A percentile compares a stretch with the other conserved stretches of the same genome.
Conservation (phyloP, 225 moss, liverwort and hornwort genomes). For the Pleurozium schreberi region DNA sequence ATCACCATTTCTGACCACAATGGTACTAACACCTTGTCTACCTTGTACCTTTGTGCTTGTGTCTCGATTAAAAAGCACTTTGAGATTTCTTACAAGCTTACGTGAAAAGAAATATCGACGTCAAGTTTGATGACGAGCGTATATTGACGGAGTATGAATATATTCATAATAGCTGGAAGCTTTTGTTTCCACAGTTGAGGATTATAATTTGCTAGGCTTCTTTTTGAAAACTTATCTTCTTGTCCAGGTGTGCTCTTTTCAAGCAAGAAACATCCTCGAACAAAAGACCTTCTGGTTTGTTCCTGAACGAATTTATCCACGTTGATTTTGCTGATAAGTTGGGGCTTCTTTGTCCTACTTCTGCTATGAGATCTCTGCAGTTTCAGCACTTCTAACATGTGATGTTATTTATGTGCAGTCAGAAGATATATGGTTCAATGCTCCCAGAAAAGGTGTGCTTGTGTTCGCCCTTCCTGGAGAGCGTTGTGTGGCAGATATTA, state of each 20-base stretch:
- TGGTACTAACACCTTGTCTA: slow-evolving; percentile 25
- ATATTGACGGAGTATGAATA: background rate
- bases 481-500: slow-evolving; percentile 87
- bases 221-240: background rate
- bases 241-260: slow-evolving; percentile 81
- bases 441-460: slow-evolving; percentile 93
- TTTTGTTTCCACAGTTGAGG: background rate
- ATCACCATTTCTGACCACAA: slow-evolving; percentile 83
- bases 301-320: background rate
- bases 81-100: background rate
- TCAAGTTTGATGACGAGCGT: background rate
- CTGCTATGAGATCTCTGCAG: background rate
- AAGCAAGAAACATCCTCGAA: slow-evolving; percentile 95
- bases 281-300: slow-evolving; percentile 88
- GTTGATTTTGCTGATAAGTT: background rate
- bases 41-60: background rate
- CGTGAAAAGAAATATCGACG: background rate
- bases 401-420: slow-evolving; percentile 32
- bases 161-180: background rate
- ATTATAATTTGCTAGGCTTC: background rate
- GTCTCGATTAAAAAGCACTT: background rate
- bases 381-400: background rate
- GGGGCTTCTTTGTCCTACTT: background rate
- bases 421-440: slow-evolving; percentile 98
- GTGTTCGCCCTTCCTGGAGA: slow-evolving; percentile 98